Percentiles rank a stretch among this genome's conserved stretches.
phyloP scores from a whole-genome alignment of 164 flowering plant genomes.

The Dillenia suffruticosa region DNA sequence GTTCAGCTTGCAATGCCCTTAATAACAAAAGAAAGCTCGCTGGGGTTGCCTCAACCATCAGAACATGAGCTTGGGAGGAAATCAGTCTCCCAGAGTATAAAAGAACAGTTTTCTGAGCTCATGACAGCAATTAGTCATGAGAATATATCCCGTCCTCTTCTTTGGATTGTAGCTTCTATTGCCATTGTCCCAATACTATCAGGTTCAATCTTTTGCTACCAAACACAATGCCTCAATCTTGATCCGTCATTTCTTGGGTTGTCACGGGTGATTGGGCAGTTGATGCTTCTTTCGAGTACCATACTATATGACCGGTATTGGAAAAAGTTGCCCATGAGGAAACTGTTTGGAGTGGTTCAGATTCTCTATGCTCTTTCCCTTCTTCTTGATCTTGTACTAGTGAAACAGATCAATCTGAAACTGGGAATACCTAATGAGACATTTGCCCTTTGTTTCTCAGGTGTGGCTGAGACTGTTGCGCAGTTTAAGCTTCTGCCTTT shows the following conservation, averaged over 20 bases:
- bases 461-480: constrained; percentile 70
- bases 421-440: constrained; percentile 73
- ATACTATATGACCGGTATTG: constrained; percentile 54
- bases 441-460: constrained; percentile 65
- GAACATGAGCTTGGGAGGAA: constrained; percentile 12
- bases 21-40: constrained; percentile 52
- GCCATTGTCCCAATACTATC: constrained; percentile 69
- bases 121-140: constrained; percentile 40
- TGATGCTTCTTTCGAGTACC: constrained; percentile 53
- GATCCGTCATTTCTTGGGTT: constrained; percentile 72
- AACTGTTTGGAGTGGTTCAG: constrained; percentile 47
- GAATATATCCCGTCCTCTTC: constrained; percentile 48
- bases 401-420: constrained; percentile 58
- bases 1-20: constrained; percentile 51
- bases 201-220: constrained; percentile 84
- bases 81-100: constrained; percentile 35
- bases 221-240: constrained; percentile 66
- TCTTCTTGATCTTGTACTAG: constrained; percentile 66
- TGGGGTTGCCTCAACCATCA: constrained; percentile 33
- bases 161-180: constrained; percentile 74
- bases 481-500: constrained; percentile 85
- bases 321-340: constrained; percentile 62
- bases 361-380: constrained; percentile 55
- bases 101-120: constrained; percentile 46
- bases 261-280: constrained; percentile 75